Evolutionary conservation across 352 stramenopile genomes (phyloP).

Genomic region (Phytopythium vexans): DNA sequence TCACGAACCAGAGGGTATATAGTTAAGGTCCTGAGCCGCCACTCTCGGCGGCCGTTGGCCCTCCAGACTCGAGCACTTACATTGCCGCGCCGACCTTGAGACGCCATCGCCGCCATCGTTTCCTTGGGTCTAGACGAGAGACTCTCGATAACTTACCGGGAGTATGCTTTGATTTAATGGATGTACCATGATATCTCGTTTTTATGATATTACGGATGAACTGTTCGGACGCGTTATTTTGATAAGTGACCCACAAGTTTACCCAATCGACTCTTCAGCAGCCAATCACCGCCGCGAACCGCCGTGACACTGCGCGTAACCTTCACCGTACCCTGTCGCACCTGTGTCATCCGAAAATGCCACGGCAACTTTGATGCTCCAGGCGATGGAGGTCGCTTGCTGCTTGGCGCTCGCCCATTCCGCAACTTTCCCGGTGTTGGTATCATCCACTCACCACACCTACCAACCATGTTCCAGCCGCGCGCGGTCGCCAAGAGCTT

Average conservation of each 20-base stretch:
- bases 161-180: not conserved
- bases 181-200: not conserved
- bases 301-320: not conserved
- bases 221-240: no score
- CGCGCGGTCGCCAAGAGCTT: constrained; percentile 20
- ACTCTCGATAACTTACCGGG: not conserved
- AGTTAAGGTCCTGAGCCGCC: not conserved
- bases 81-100: constrained; percentile 57
- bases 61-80: constrained; percentile 23
- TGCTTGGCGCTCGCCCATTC: not conserved
- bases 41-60: not conserved
- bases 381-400: not conserved
- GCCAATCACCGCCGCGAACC: not conserved
- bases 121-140: not conserved
- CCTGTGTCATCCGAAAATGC: not conserved
- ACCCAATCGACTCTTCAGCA: not conserved
- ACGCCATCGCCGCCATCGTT: constrained; percentile 44
- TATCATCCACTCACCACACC: not conserved
- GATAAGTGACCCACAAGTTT: not conserved
- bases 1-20: not conserved
- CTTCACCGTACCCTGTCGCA: not conserved
- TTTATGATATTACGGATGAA: not conserved
- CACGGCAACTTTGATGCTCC: not conserved
- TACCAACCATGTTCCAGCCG: constrained; percentile 11
- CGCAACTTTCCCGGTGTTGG: not conserved